Base-by-base conservation (phyloP, 2,329 filamentous ascomycete species). In the Chaetomium sp. region DNA sequence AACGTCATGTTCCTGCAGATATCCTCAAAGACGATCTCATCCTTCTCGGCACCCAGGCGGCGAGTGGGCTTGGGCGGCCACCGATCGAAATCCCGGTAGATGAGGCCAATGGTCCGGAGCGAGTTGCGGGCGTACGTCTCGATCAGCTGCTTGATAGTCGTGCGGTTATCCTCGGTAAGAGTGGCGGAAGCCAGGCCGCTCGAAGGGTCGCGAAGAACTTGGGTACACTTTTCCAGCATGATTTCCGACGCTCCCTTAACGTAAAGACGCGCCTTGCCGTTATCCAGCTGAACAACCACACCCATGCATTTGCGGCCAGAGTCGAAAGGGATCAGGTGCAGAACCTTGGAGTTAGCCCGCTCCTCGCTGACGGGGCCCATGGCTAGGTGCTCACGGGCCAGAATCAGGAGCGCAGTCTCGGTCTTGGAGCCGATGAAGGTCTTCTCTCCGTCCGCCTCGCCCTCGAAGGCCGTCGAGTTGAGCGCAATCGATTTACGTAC, bases 21-120 rank as follows among this genome's bases (percentile, higher is more conserved):
- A 52, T 84, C 77, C 46, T 87, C 84, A 60, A 89, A 87, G 7
- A 76, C 71, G n/a, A 84, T 78, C 54, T 86, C 80, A 40, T 76
- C 78, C 63, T 77, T 77, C 68, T 86, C 77, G 32, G 74, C 76
- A 43, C 80, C 79, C n/a, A 70, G 69, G 4, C 74, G 76, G 49
- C 74, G 81, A 12, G 79, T 80, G 48, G 79, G 78, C 58, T 76
- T 80, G 4, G 90, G 90, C 36, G 91, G 91, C 91, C 91, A 96
- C 52, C 81, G 80, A 32, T 88, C 81, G 62, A 94, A 95, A 64
- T 96, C 91, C 54, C 85, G 86, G 71, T 90, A 95, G 52, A 90
- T 78, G 60, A 95, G 80, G 44, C 86, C 89, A 63, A 96, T 95
- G 1, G 91, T 95, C 60, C 91, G 83, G 36, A 96, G 78, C 6